Evolutionary conservation across 306 rosid species (phyloP).

Genomic region (Cyamopsis tetragonoloba): DNA sequence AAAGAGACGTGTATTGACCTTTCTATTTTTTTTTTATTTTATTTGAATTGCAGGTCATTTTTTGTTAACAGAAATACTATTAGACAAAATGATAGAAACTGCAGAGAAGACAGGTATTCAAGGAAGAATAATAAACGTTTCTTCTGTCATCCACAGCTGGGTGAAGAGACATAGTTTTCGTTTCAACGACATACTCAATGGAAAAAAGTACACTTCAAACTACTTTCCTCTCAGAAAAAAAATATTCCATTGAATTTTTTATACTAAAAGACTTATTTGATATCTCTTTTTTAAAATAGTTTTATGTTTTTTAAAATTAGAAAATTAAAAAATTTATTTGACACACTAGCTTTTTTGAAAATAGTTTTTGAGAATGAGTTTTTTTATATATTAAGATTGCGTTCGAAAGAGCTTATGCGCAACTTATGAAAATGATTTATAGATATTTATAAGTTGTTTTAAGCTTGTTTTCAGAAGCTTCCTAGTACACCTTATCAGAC

Average conservation of each 20-base stretch:
- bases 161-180: conserved; percentile 65
- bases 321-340: too few species aligned
- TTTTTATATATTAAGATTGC: too few species aligned
- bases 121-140: conserved; percentile 88
- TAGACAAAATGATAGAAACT: conserved; percentile 86
- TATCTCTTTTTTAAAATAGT: too few species aligned
- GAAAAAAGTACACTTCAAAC: conserved; percentile 63
- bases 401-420: too few species aligned
- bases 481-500: too few species aligned
- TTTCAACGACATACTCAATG: conserved; percentile 64
- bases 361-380: too few species aligned
- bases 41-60: conserved; percentile 65
- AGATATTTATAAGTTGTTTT: too few species aligned
- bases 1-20: background rate
- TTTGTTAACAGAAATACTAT: conserved; percentile 65
- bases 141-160: conserved; percentile 91
- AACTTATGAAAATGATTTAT: too few species aligned
- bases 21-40: background rate
- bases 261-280: too few species aligned
- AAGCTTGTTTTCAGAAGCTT: too few species aligned
- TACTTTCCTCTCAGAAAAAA: background rate
- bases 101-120: conserved; percentile 61
- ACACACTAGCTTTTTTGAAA: too few species aligned
- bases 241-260: conserved; percentile 1
- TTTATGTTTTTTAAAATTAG: too few species aligned